Evolutionary conservation across 352 stramenopile species (phyloP).

Genomic region (Pythium aquatile): DNA sequence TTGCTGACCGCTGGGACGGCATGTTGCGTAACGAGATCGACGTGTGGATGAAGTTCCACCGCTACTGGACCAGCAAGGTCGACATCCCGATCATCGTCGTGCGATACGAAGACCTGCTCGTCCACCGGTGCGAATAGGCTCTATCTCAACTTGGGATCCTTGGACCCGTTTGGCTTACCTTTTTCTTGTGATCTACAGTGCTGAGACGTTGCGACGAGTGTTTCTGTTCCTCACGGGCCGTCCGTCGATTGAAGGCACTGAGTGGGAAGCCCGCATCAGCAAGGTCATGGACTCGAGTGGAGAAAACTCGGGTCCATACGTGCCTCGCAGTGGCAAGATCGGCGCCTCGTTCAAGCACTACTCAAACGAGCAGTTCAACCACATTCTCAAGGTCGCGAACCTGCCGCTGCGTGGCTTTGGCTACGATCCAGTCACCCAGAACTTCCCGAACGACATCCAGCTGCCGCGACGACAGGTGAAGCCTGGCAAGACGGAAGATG

Average conservation of each 20-base stretch:
- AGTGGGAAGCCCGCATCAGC: slow-evolving; percentile 73
- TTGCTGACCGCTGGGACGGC: slow-evolving; percentile 86
- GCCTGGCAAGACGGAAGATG: slow-evolving; percentile 43
- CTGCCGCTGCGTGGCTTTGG: slow-evolving; percentile 79
- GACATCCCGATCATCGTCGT: slow-evolving; percentile 90
- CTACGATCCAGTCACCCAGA: slow-evolving; percentile 81
- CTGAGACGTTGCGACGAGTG: slow-evolving; percentile 76
- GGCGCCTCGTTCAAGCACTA: slow-evolving; percentile 81
- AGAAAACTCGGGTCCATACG: slow-evolving; percentile 74
- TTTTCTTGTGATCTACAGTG: slow-evolving; percentile 18
- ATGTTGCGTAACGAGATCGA: slow-evolving; percentile 91
- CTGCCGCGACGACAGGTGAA: slow-evolving; percentile 83
- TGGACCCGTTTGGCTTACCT: not conserved
- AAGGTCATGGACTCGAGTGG: slow-evolving; percentile 54
- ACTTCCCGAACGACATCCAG: slow-evolving; percentile 67
- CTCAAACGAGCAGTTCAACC: slow-evolving; percentile 79
- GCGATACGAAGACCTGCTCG: slow-evolving; percentile 90
- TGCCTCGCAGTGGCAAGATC: slow-evolving; percentile 84
- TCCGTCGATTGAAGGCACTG: slow-evolving; percentile 63
- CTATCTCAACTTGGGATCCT: not conserved
- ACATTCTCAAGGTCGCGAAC: slow-evolving; percentile 77
- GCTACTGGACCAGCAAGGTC: slow-evolving; percentile 88
- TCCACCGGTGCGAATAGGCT: slow-evolving; percentile 47
- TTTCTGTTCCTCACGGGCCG: slow-evolving; percentile 75
- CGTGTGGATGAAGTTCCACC: slow-evolving; percentile 91